phyloP scores from a whole-genome alignment of 257 asterid species.

The Jaltomata sinuosa region DNA sequence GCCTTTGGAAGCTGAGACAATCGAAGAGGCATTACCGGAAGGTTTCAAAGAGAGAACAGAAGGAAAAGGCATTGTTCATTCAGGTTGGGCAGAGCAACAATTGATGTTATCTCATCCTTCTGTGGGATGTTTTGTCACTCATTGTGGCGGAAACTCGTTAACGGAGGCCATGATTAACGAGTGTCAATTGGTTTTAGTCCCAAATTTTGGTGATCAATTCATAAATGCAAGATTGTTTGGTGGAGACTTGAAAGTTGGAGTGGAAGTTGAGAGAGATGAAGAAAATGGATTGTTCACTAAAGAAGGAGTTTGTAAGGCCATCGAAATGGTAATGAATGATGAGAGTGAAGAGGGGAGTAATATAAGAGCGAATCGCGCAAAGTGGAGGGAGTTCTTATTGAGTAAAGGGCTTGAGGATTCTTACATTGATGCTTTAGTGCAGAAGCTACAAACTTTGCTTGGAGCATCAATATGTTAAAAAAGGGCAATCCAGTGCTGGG shows the following conservation, averaged over 20 bases:
- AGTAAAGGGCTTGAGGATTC: conserved; percentile 10
- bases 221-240: conserved; percentile 19
- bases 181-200: conserved; percentile 22
- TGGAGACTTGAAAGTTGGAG: conserved; percentile 16
- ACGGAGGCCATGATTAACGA: conserved; percentile 15
- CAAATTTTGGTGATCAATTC: conserved; percentile 20
- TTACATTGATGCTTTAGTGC: conserved; percentile 12
- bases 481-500: too few relatives aligned
- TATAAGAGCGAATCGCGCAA: conserved; percentile 12
- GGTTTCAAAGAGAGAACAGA: conserved; percentile 8
- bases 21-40: conserved; percentile 19
- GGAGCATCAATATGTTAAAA: not conserved
- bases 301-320: conserved; percentile 11
- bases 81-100: conserved; percentile 29
- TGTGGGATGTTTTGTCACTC: conserved; percentile 27
- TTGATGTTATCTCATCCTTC: conserved; percentile 18
- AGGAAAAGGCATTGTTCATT: conserved; percentile 18
- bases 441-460: not conserved
- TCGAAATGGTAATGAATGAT: conserved; percentile 12
- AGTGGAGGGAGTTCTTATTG: conserved; percentile 16
- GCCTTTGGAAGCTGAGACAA: conserved; percentile 10
- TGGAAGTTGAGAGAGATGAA: conserved; percentile 21
- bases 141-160: conserved; percentile 23
- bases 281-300: conserved; percentile 21
- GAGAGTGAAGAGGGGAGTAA: conserved; percentile 15